Evolutionary conservation across 768 basidiomycete species (phyloP), one percentile per base, ranked within the genome.

Genomic region (Albatrellus ellisii): DNA sequence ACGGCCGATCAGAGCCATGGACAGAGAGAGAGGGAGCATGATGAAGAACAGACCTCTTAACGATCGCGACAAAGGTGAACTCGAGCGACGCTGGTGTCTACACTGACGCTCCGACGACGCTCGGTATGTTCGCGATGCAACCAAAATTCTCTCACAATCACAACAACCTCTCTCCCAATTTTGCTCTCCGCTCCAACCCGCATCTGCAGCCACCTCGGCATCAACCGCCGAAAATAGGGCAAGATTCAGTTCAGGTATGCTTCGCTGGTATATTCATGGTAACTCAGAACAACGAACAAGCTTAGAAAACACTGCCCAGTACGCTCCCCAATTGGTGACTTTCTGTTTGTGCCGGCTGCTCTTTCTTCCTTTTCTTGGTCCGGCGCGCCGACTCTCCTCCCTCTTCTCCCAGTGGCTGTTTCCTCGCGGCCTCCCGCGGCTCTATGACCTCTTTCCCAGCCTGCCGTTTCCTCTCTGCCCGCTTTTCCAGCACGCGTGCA

Each of bases 21-120:
- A 69, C 65, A 68, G 72, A 69, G 67, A 67, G 75, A 73, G 75
- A 79, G 74, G 78, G 80, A 77, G 81, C 83, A 86, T 85, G 75
- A 77, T 73, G 77, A 77, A 78, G 78, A 73, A 88, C 84, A 83
- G 84, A 88, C 84, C 84, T 88, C 82, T 80, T 77, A 70, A 52
- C 40, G 67, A 62, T 61, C 65, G 64, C 67, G 63, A 65, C 62
- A 22, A 67, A 66, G 37, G 55, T 47, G 52, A 54, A 53, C 54
- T 54, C 52, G 55, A 58, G 58, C 53, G 38, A 62, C 61, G 57
- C 60, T 56, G 58, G 45, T 61, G 57, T 61, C 61, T 54, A 53
- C 55, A 49, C 59, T 56, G 60, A 58, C 62, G 64, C 14, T 21
- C 25, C 35, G 20, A 22, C 35, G 25, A 50, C 48, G 56, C 54